Evolutionary conservation across 2,329 filamentous ascomycete genomes (phyloP).

Genomic region (Pyricularia grisea): DNA sequence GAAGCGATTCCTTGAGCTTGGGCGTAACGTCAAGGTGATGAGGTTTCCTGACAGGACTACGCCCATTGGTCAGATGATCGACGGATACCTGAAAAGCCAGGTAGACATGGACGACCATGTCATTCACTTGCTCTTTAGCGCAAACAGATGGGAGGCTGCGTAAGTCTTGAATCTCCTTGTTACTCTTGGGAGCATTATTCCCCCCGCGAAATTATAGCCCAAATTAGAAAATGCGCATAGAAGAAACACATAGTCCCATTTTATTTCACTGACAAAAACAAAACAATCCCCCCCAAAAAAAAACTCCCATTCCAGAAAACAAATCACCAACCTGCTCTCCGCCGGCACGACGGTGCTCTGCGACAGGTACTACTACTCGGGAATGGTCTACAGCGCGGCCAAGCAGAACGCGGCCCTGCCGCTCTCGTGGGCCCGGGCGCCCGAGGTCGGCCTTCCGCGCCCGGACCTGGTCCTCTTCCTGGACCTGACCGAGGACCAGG

Average conservation of each 20-base stretch:
- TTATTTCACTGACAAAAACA: not conserved
- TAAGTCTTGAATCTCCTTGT: slow-evolving; percentile 22
- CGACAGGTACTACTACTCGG: slow-evolving; percentile 92
- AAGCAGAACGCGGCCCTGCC: slow-evolving; percentile 65
- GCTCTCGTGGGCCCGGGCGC: slow-evolving; percentile 71
- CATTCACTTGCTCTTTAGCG: slow-evolving; percentile 83
- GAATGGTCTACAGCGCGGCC: slow-evolving; percentile 85
- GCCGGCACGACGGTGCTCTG: slow-evolving; percentile 69
- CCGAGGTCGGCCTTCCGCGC: slow-evolving; percentile 77
- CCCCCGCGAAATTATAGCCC: not conserved
- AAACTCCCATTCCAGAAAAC: slow-evolving; percentile 25
- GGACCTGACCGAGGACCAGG: slow-evolving; percentile 65
- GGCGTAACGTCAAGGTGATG: slow-evolving; percentile 41
- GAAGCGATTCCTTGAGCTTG: slow-evolving; percentile 39
- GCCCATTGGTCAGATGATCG: slow-evolving; percentile 79
- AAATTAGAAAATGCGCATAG: too few relatives aligned
- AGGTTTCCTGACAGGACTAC: slow-evolving; percentile 64
- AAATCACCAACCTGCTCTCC: slow-evolving; percentile 44
- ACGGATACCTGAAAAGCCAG: slow-evolving; percentile 66
- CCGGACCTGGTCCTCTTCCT: slow-evolving; percentile 86
- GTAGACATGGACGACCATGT: slow-evolving; percentile 75
- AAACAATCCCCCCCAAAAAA: not conserved
- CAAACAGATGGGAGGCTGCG: slow-evolving; percentile 77
- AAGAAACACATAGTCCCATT: too few relatives aligned
- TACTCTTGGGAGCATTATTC: not conserved